These are phyloP conservation scores for Athelia psychrophila DNA, from an alignment of 1,284 basidiomycete genomes.

Conservation along the genomic window DNA sequence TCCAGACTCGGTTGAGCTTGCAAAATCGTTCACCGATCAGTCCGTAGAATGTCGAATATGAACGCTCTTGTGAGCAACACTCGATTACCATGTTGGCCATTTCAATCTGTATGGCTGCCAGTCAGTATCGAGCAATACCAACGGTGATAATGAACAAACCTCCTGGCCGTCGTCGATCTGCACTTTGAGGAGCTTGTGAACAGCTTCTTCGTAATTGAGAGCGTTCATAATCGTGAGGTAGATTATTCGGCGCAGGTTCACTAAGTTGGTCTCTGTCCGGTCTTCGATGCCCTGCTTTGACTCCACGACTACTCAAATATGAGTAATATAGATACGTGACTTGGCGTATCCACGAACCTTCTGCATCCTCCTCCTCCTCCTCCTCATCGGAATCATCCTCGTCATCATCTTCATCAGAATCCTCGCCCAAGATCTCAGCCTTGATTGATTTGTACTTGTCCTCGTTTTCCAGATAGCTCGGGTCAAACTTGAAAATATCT, in stretches of 20 bases:
- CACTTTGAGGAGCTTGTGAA: constrained; percentile 95
- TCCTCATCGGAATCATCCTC: constrained; percentile 62
- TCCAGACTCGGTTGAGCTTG: constrained; percentile 95
- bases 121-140: neutral
- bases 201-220: constrained; percentile 97
- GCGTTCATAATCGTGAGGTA: constrained; percentile 99
- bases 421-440: constrained; percentile 90
- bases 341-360: constrained; percentile 26
- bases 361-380: constrained; percentile 59
- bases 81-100: constrained; percentile 98
- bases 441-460: constrained; percentile 93
- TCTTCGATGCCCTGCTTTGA: constrained; percentile 92
- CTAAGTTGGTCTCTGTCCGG: constrained; percentile 91
- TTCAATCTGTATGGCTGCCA: constrained; percentile 65
- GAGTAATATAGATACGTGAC: constrained; percentile 7
- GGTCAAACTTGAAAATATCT: constrained; percentile 97
- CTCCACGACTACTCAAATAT: constrained; percentile 45
- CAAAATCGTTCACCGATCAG: constrained; percentile 95
- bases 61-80: constrained; percentile 98
- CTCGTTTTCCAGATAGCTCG: constrained; percentile 89
- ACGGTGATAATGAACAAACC: constrained; percentile 46
- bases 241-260: constrained; percentile 92
- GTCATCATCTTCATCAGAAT: constrained; percentile 72
- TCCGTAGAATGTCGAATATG: constrained; percentile 95
- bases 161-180: constrained; percentile 91